phyloP scores from a whole-genome alignment of 805 yeast species.

The Barnettozyma pratensis region DNA sequence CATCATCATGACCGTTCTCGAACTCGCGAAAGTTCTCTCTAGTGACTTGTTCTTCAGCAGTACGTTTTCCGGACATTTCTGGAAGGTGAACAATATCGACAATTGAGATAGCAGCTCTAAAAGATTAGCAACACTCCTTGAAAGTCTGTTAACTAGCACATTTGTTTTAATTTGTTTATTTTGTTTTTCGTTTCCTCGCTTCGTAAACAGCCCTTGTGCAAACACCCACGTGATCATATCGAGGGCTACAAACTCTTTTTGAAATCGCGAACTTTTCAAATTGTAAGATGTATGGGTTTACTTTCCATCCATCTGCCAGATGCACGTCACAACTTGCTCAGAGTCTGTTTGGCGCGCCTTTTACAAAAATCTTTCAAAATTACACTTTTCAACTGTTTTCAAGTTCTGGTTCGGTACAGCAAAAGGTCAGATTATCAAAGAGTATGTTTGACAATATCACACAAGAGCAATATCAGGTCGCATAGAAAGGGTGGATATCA shows the following conservation, averaged over 20 bases:
- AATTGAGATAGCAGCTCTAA: background rate
- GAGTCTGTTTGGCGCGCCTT: background rate
- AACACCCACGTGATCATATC: background rate
- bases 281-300: background rate
- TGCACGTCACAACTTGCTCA: background rate
- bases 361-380: slow-evolving; percentile 7
- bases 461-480: background rate
- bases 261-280: background rate
- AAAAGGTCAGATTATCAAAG: slow-evolving; percentile 10
- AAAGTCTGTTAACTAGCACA: background rate
- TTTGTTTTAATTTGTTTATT: background rate
- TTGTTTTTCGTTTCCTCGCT: background rate
- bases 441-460: slow-evolving; percentile 4
- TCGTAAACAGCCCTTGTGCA: background rate
- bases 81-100: background rate
- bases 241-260: background rate
- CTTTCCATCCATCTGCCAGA: background rate
- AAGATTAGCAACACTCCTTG: background rate
- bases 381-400: slow-evolving; percentile 8
- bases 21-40: slow-evolving; percentile 38
- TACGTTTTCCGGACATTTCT: slow-evolving; percentile 58
- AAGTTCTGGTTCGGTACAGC: slow-evolving; percentile 7
- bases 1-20: slow-evolving; percentile 32
- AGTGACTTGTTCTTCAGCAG: slow-evolving; percentile 59
- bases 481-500: too few relatives aligned